Base-by-base conservation (phyloP, 106 monocot species). In the Dioscorea zingiberensis region DNA sequence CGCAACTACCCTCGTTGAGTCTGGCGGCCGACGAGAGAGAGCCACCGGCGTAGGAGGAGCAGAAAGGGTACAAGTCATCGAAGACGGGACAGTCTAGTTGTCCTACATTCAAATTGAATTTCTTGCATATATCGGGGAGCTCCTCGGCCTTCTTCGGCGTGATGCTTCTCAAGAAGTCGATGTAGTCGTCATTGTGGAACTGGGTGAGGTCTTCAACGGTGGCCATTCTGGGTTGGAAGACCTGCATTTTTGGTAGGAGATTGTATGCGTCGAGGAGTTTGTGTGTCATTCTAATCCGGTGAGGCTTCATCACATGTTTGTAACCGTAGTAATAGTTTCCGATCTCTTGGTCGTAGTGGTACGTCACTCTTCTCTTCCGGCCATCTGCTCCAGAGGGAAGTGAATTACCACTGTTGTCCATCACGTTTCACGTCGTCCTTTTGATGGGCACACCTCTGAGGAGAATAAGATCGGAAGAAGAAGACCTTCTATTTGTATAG, bases 271-370 rank as follows among this genome's bases (percentile, higher is more conserved):
- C 18, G 63, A 83, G 61, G n/a, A 77, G 71, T 0, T 63, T 60
- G 66, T 83, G 82, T 19, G 82, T 64, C 78, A 82, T 78, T 18
- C 65, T 47, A 38, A 82, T 70, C 25, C 82, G 73, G 66, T 70
- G 77, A 4, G 77, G 82, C 49, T 67, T 77, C 77, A 77, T 82
- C 27, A 10, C 0, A 38, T 38, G 38, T 6, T 6, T 10, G 38
- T 6, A 1, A 6, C 38, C 38, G 38, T 38, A 38, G 66, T 83
- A 73, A 77, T 74, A 77, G 66, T 74, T 71, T 4, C 78, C 78
- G 16, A 83, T 66, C 26, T 70, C 66, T 2, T 74, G 66, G 21
- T 83, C 78, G 67, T 83, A 83, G 70, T 70, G 78, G 74, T 83
- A 83, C 64, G 73, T 74, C 21, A 83, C 82, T 14, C 55, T 32